These are phyloP conservation scores for Phytophthora melonis DNA, from an alignment of 352 stramenopile genomes.

Conservation along the genomic window DNA sequence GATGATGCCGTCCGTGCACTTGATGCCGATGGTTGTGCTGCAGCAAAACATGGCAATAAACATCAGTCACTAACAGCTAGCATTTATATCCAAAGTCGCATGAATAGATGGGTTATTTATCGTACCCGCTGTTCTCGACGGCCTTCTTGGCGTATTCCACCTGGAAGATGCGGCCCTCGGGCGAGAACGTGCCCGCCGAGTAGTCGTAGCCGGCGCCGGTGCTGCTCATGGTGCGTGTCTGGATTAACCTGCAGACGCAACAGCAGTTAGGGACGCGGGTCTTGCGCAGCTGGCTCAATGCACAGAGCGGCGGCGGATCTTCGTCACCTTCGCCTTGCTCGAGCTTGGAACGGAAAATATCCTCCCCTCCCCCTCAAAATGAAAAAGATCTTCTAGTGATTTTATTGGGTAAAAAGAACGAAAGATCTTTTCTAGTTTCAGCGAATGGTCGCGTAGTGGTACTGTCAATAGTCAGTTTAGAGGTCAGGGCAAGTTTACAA, in stretches of 20 bases:
- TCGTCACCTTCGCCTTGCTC: conserved; percentile 27
- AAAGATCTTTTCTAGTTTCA: conserved; percentile 5
- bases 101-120: background rate
- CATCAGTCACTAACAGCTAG: background rate
- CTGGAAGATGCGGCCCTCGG: conserved; percentile 99
- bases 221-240: conserved; percentile 73
- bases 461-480: conserved; percentile 5
- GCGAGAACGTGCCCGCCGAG: conserved; percentile 95
- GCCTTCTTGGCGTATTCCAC: conserved; percentile 99
- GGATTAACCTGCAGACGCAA: conserved; percentile 5
- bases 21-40: conserved; percentile 97
- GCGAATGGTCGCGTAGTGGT: background rate
- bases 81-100: background rate
- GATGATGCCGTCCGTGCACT: conserved; percentile 98
- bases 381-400: background rate
- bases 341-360: conserved; percentile 38
- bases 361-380: conserved; percentile 24
- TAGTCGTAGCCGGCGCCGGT: conserved; percentile 90
- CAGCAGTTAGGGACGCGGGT: conserved; percentile 3
- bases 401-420: background rate
- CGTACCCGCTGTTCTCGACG: conserved; percentile 95
- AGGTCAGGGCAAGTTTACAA: background rate
- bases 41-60: background rate
- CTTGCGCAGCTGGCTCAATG: background rate
- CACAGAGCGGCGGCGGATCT: conserved; percentile 18